Base-by-base conservation (phyloP, 2,329 filamentous ascomycete genomes). In the Phialophora tarda region DNA sequence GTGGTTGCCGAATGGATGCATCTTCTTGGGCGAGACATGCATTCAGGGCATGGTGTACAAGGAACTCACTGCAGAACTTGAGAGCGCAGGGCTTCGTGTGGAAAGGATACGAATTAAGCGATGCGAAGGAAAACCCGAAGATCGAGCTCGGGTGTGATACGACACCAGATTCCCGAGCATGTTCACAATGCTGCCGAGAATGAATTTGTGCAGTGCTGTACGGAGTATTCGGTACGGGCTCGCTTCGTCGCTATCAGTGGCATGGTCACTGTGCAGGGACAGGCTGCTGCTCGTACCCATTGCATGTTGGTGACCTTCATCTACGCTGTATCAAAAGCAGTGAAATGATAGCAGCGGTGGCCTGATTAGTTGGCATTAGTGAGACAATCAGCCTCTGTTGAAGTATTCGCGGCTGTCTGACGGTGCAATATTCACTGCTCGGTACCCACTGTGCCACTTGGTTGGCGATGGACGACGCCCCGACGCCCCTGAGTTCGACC, bases 291-390 rank as follows among this genome's bases (percentile, higher is more conserved):
- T n/a, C 14, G 6, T 41, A n/a, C 17, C 17, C 5, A 44, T 44
- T 44, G 38, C 17, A 8, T 44, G 38, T 21, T 3, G 48, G 48
- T 53, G 48, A 53, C 26, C 6, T n/a, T 6, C 7, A 6, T 44
- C 14, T n/a, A 44, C 14, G 38, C 38, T 21, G 38, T 44, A n/a
- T 8, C 17, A 44, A 8, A 7, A n/a, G 14, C 14, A 44, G 38
- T 44, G 6, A 8, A 2, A 44, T 44, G 1, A 1, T 6, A 8
- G 14, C 4, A n/a, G 38, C 38, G 14, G 53, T 55, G 53, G 53
- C 5, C 53, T 55, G 53, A 55, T 55, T 55, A 55, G 53, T 55
- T 7, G 53, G 17, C 24, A 55, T 55, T 32, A 55, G 53, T 55
- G 53, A 55, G 53, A 55, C 53, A 55, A 1, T 55, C 28, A 21